Evolutionary conservation across 768 basidiomycete genomes (phyloP).

Genomic region (Neoboletus subvelutipes): DNA sequence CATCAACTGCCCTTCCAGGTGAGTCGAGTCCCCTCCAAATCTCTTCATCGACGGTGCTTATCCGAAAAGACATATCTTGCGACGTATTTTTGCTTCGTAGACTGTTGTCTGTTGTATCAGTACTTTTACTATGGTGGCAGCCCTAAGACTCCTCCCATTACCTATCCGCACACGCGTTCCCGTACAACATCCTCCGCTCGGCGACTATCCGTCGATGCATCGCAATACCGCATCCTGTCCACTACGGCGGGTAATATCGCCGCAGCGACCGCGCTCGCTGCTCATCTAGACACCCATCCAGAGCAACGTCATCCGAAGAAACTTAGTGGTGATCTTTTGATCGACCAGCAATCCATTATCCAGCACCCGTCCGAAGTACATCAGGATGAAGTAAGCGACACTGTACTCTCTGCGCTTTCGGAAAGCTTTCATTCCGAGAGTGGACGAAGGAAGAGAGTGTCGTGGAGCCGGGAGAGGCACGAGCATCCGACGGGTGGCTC

Average conservation of each 20-base stretch:
- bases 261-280: conserved; percentile 65
- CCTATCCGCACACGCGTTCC: conserved; percentile 40
- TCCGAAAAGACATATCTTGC: conserved; percentile 78
- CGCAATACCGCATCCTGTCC: conserved; percentile 69
- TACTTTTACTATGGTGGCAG: conserved; percentile 71
- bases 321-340: conserved; percentile 22
- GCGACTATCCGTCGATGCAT: conserved; percentile 52
- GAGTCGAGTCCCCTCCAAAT: conserved; percentile 22
- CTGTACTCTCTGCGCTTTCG: conserved; percentile 54
- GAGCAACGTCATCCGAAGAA: conserved; percentile 35
- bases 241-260: conserved; percentile 72
- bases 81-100: conserved; percentile 84
- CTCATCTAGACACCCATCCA: conserved; percentile 53
- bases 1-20: conserved; percentile 95
- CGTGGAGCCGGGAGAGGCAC: conserved; percentile 72
- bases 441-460: conserved; percentile 55
- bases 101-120: conserved; percentile 72
- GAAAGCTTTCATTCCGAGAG: conserved; percentile 81
- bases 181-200: conserved; percentile 45
- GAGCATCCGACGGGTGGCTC: conserved; percentile 44
- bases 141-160: conserved; percentile 34
- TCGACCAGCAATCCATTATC: conserved; percentile 18
- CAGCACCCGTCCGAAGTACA: conserved; percentile 23
- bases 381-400: conserved; percentile 50
- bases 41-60: conserved; percentile 6